Evolutionary conservation across 805 yeast species (phyloP), one percentile per base, ranked within the genome.

Genomic region (Lachancea meyersii): DNA sequence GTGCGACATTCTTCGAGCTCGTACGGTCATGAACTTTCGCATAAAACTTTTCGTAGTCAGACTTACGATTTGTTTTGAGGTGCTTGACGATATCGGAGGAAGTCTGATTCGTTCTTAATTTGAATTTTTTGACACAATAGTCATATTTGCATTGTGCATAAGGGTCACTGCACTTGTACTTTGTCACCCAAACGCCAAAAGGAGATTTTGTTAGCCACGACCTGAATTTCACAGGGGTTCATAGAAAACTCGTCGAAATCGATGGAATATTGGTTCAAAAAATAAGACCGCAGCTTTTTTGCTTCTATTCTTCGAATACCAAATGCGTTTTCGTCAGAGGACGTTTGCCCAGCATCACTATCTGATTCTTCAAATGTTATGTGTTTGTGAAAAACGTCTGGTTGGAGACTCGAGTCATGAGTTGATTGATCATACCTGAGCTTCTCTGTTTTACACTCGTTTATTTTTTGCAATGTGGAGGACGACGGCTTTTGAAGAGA

Each of bases 111-210:
- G 5, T 26, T 13, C 13, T 26, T 4, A 26, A 26, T 13, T 14
- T 5, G 13, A 26, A 26, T 5, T 4, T 23, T 35, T 40, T 40
- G 24, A 19, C 26, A 13, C 38, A 33, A 23, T 40, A 39, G n/a
- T 24, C 34, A 27, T 40, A 33, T 21, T 33, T 40, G 36, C 31
- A 40, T 32, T 33, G 38, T 22, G 39, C 43, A 16, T 13, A 33
- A 33, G 43, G 47, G 36, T 43, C 38, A n/a, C 20, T 20, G 8
- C 37, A 42, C 8, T 38, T 38, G 30, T 35, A 33, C 37, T 43
- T 46, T 35, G 49, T 43, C 24, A 46, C 41, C 49, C 49, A 46
- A 23, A 46, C 35, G 7, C 44, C 38, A 21, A 39, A 46, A 17
- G 49, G 49, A 32, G 38, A 40, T 20, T 31, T 17, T 14, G 21